Evolutionary conservation across 495 filamentous ascomycete genomes (phyloP), one percentile per base, ranked within the genome.

Genomic region (Jackrogersella minutella): DNA sequence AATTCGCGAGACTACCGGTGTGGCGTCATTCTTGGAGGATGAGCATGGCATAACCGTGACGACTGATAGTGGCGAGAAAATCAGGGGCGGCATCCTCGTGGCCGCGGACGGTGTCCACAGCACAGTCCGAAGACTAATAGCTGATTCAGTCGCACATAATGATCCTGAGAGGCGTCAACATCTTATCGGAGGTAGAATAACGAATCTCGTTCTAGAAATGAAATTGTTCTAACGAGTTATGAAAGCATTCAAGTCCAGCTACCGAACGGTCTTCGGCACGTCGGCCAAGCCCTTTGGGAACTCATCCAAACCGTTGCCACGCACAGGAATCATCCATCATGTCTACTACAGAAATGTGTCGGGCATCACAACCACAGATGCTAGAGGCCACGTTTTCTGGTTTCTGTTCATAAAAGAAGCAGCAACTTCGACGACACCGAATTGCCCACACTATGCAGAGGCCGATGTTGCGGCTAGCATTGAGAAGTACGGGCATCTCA

Each of bases 361-460:
- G 4, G 66, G 72, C n/a, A 36, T 68, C 21, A 26, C 43, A 2
- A 51, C 72, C 0, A 53, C 53, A 1, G 63, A 62, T 0, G 55
- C 49, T 3, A 30, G 37, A 0, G 72, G 60, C 0, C 59, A 65
- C 37, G 58, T 74, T 8, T 77, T 75, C 36, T 74, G 72, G 72
- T 74, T 74, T 36, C 34, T 74, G 21, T 72, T 69, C 39, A 44
- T 72, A 5, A 74, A 74, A 33, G 50, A 62, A 36, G 63, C 65
- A 13, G n/a, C 41, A 3, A 10, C 16, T 14, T 63, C 68, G 0
- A 46, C n/a, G 10, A 70, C 63, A 1, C 69, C 63, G 0, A 47
- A 61, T 31, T 51, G 24, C 6, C 69, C 65, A 13, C 58, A 46
- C 13, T 74, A 56, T 40, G 63, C 69, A 0, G 62, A 70, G 9